Conservation (phyloP, 352 stramenopile genomes). For the Poterioochromonas sp. region DNA sequence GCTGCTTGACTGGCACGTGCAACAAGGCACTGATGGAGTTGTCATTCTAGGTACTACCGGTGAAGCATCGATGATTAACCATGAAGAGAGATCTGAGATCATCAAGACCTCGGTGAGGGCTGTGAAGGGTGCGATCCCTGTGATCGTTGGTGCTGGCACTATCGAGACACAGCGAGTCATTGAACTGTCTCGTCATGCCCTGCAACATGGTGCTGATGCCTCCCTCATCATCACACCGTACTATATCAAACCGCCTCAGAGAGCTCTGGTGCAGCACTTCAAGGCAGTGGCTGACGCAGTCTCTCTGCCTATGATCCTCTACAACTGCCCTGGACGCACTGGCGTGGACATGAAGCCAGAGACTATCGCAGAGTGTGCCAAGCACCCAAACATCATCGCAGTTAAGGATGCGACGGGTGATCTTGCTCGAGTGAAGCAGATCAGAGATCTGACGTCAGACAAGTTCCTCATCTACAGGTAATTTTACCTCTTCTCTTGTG, state of each 20-base stretch:
- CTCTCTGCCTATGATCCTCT: conserved; percentile 83
- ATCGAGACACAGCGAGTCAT: conserved; percentile 62
- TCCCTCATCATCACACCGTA: conserved; percentile 91
- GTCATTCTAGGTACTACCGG: conserved; percentile 91
- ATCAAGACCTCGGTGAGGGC: conserved; percentile 53
- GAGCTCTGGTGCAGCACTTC: conserved; percentile 86
- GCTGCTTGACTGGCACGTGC: conserved; percentile 75
- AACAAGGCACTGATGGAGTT: conserved; percentile 85
- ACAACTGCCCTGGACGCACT: conserved; percentile 93
- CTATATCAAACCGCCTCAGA: conserved; percentile 97
- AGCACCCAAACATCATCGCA: conserved; percentile 88
- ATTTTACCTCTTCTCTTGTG: no score
- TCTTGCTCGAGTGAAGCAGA: conserved; percentile 48
- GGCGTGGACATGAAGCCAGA: conserved; percentile 85
- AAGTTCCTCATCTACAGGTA: conserved; percentile 64
- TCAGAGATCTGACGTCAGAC: conserved; percentile 44
- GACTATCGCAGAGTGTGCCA: conserved; percentile 78
- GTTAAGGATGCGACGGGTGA: conserved; percentile 94
- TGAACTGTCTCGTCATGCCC: conserved; percentile 56
- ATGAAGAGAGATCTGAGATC: conserved; percentile 87
- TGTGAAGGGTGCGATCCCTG: conserved; percentile 61
- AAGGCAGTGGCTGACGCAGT: conserved; percentile 50
- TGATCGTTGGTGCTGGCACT: conserved; percentile 73
- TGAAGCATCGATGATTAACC: conserved; percentile 84
- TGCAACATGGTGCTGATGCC: conserved; percentile 81